phyloP scores from a whole-genome alignment of 1,139 yeast species.

The Suhomyces choctaworum region DNA sequence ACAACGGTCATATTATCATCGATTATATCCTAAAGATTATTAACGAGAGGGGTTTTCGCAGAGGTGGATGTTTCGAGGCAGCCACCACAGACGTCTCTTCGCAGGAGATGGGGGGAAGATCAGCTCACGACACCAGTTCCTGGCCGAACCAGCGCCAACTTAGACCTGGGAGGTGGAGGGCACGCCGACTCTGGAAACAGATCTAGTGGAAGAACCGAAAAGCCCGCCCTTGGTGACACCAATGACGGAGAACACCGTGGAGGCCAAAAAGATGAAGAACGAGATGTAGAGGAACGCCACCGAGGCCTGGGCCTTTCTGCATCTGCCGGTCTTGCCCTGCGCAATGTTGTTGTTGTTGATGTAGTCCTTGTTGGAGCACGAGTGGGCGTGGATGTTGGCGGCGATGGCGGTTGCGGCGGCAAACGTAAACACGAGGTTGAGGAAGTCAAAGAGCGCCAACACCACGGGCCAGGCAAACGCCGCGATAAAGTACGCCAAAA shows the following conservation, averaged over 20 bases:
- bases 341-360: slow-evolving; percentile 63
- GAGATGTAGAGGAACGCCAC: slow-evolving; percentile 90
- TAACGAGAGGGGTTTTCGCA: no score
- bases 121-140: background rate
- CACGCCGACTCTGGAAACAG: slow-evolving; percentile 72
- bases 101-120: no score
- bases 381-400: slow-evolving; percentile 81
- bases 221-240: slow-evolving; percentile 70
- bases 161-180: slow-evolving; percentile 88
- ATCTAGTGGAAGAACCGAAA: slow-evolving; percentile 63
- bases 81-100: no score
- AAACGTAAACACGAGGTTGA: slow-evolving; percentile 88
- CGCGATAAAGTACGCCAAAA: slow-evolving; percentile 73
- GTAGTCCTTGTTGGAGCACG: slow-evolving; percentile 72
- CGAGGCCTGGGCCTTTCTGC: slow-evolving; percentile 94
- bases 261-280: slow-evolving; percentile 71
- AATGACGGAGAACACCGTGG: slow-evolving; percentile 61
- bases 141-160: background rate
- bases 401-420: slow-evolving; percentile 95
- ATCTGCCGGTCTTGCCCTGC: slow-evolving; percentile 77
- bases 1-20: no score
- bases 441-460: slow-evolving; percentile 72
- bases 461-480: slow-evolving; percentile 87
- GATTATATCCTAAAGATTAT: no score
- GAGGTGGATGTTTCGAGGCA: no score